Base-by-base conservation (phyloP, 2,329 filamentous ascomycete genomes). In the Trichophyton benhamiae region DNA sequence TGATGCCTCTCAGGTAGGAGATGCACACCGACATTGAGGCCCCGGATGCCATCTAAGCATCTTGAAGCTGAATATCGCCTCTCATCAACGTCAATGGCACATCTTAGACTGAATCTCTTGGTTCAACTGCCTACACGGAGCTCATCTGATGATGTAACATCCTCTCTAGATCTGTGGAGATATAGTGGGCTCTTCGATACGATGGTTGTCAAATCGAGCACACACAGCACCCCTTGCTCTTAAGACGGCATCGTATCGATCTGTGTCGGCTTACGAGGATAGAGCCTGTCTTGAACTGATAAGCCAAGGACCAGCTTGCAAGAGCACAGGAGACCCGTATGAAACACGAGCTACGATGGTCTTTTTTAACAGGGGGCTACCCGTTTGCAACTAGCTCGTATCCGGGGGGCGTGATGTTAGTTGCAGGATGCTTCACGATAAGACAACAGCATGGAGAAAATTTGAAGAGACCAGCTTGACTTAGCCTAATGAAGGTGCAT, bases 191-290 rank as follows among this genome's bases (percentile, higher is more conserved):
- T 53, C 8, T 17, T 20, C 13, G 49, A 53, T 53, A 53, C 25
- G 49, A 53, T 53, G 2, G 20, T 20, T 20, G 33, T 15, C 20
- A 17, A 33, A 53, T 22, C 20, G 46, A 52, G 13, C 17, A 9
- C 46, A n/a, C 46, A 13, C 9, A 38, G 5, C 49, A 13, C 25
- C 49, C 49, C 49, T n/a, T 30, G 22, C 27, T 13, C 6, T 30
- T 30, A 53, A 30, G 22, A 53, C 22, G 49, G 49, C 49, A 53
- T 53, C 49, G 49, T 53, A 53, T 53, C 49, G 49, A 53, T 53
- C 49, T 53, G 49, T 53, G 49, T 33, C 27, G 49, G 49, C 22
- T 27, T 53, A 53, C 49, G 49, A 53, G 49, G 49, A 11, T 38
- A 48, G n/a, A 25, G 44, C 27, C 49, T 25, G 49, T 53, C 27